A percentile compares a stretch with the other conserved stretches of the same genome.
These are phyloP conservation scores for Rossbeevera mucosa DNA, from an alignment of 768 basidiomycete species.

Conservation along the genomic window DNA sequence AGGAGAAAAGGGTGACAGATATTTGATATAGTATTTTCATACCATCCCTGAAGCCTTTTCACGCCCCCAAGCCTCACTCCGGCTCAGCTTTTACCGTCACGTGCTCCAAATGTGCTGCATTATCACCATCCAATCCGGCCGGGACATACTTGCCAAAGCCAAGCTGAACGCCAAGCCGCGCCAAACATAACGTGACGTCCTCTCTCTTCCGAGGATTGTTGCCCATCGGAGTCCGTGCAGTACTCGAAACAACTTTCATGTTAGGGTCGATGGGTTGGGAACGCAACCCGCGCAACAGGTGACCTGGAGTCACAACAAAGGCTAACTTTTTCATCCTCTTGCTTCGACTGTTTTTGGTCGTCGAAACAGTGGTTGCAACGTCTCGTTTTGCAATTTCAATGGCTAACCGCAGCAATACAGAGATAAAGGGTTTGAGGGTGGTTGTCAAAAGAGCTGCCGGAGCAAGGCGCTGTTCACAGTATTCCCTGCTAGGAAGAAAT, in stretches of 20 bases:
- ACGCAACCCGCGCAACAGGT: constrained; percentile 37
- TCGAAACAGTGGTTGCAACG: constrained; percentile 21
- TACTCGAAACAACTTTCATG: neutral
- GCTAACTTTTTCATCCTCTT: constrained; percentile 22
- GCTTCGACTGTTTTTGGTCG: constrained; percentile 15
- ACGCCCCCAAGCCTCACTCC: neutral
- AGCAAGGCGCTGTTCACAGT: constrained; percentile 27
- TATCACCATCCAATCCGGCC: neutral
- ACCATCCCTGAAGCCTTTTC: neutral
- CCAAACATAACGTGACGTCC: constrained; percentile 26
- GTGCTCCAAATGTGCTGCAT: neutral
- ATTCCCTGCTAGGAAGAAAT: constrained; percentile 13
- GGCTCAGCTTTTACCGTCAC: constrained; percentile 10
- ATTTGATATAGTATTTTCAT: neutral
- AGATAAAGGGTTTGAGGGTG: constrained; percentile 30
- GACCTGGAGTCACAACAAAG: constrained; percentile 35
- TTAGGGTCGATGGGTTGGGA: constrained; percentile 5
- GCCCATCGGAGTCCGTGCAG: neutral
- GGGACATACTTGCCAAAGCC: constrained; percentile 15
- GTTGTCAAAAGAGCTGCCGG: constrained; percentile 37
- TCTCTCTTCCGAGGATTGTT: constrained; percentile 11
- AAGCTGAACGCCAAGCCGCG: constrained; percentile 28
- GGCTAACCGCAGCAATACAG: constrained; percentile 31
- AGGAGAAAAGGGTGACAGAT: neutral
- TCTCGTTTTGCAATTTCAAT: constrained; percentile 32